These are phyloP conservation scores for Tolypocladium guangdongense DNA, from an alignment of 2,329 filamentous ascomycete species.

Conservation along the genomic window DNA sequence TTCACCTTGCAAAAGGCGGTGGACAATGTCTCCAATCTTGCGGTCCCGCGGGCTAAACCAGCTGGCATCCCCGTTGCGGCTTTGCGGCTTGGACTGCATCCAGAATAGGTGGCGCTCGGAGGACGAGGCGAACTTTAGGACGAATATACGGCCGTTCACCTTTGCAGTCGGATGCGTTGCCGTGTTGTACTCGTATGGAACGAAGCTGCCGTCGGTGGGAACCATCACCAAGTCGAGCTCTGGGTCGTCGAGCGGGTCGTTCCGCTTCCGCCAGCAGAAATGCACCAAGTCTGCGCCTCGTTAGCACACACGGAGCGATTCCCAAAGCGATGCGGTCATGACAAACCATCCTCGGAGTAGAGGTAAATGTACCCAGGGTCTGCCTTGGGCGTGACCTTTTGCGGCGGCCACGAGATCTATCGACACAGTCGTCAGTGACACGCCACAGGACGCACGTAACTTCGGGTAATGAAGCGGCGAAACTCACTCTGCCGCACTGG, in stretches of 20 bases:
- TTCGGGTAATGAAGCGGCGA: conserved; percentile 12
- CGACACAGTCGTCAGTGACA: conserved; percentile 14
- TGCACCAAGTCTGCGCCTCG: conserved; percentile 66
- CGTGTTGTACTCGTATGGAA: conserved; percentile 58
- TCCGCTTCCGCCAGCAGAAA: conserved; percentile 91
- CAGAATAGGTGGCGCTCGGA: conserved; percentile 90
- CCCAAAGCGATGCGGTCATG: background rate
- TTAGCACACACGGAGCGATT: background rate
- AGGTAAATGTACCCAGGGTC: conserved; percentile 85
- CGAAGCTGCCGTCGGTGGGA: conserved; percentile 77
- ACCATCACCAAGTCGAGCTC: conserved; percentile 91
- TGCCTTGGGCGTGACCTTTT: conserved; percentile 61
- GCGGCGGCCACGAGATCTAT: conserved; percentile 42
- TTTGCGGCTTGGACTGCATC: conserved; percentile 85
- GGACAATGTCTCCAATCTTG: conserved; percentile 80
- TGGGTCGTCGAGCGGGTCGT: conserved; percentile 56
- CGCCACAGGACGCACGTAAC: background rate
- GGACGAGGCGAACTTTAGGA: conserved; percentile 86
- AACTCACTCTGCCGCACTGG: conserved; percentile 67
- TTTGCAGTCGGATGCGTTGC: conserved; percentile 47
- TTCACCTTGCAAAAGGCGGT: conserved; percentile 76
- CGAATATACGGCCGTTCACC: conserved; percentile 82
- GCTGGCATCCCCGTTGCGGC: conserved; percentile 52
- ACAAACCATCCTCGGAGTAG: conserved; percentile 74
- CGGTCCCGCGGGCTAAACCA: conserved; percentile 79